phyloP scores from a whole-genome alignment of 2,329 filamentous ascomycete genomes.

The Septoria petroselini region DNA sequence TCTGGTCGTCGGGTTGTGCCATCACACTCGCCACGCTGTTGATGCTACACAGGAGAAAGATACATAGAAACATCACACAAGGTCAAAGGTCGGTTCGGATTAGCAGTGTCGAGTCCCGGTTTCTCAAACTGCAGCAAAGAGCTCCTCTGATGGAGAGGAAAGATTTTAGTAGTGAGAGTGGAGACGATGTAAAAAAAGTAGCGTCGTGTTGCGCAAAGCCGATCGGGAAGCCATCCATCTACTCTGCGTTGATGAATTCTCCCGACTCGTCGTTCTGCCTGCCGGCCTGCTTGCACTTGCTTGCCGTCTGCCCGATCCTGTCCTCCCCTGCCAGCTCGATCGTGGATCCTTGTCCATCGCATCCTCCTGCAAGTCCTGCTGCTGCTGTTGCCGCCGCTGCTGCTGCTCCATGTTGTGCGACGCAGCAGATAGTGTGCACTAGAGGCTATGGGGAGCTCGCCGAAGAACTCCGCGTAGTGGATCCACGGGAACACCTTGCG shows the following conservation, averaged over 20 bases:
- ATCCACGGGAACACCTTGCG: background rate
- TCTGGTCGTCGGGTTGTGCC: background rate
- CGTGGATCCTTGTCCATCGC: no score
- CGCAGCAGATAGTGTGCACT: background rate
- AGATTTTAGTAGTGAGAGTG: no score
- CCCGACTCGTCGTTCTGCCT: no score
- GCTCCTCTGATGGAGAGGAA: no score
- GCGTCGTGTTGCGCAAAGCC: background rate
- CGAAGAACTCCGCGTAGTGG: constrained; percentile 1
- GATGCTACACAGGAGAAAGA: background rate
- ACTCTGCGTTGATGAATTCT: no score
- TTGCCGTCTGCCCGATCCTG: no score
- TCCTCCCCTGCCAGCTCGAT: no score
- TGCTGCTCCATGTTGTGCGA: background rate
- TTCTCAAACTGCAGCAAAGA: background rate
- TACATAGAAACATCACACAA: background rate
- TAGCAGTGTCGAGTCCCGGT: background rate
- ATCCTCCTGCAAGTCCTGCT: no score
- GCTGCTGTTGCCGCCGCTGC: background rate
- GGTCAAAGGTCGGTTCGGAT: no score
- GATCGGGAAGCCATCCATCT: no score
- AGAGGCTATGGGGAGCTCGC: background rate
- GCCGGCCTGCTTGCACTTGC: no score
- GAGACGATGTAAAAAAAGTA: background rate
- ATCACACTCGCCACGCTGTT: constrained; percentile 1